Percentiles rank a stretch among this genome's conserved stretches.
Conservation (phyloP, 495 filamentous ascomycete genomes). For the Neurospora discreta region DNA sequence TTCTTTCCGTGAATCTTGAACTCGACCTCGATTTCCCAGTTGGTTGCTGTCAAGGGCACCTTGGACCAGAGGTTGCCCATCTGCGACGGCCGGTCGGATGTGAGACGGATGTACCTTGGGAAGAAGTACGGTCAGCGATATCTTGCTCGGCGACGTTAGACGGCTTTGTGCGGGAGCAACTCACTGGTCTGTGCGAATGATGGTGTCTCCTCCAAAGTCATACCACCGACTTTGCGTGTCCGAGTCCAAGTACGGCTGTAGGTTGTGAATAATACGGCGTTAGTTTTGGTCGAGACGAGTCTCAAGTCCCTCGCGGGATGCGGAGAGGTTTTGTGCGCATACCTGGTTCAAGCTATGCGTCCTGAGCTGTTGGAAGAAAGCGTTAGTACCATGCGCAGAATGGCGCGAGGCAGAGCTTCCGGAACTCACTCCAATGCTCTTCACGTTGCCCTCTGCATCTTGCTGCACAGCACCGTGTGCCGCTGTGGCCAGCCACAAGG, state of each 20-base stretch:
- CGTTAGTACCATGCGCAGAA: neutral
- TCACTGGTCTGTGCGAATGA: constrained; percentile 87
- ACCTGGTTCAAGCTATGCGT: constrained; percentile 61
- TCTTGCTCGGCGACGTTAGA: neutral
- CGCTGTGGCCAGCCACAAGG: constrained; percentile 43
- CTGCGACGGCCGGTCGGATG: constrained; percentile 79
- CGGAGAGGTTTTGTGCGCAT: constrained; percentile 12
- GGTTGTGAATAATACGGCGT: neutral
- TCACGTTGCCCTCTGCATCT: constrained; percentile 38
- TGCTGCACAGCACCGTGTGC: constrained; percentile 31
- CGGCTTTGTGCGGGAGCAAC: constrained; percentile 3
- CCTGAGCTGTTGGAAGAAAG: constrained; percentile 45
- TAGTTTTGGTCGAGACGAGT: neutral
- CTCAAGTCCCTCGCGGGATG: neutral
- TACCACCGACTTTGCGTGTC: constrained; percentile 99
- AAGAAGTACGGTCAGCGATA: constrained; percentile 1
- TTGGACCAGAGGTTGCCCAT: constrained; percentile 88
- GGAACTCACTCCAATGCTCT: constrained; percentile 44
- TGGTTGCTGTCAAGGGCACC: constrained; percentile 91
- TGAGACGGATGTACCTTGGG: constrained; percentile 78
- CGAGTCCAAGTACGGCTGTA: constrained; percentile 87
- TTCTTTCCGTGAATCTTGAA: constrained; percentile 78
- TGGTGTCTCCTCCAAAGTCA: constrained; percentile 94
- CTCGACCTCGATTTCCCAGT: constrained; percentile 97
- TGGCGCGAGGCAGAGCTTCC: neutral